Base-by-base conservation (phyloP, 108 stramenopile genomes). In the Skeletonema potamos region DNA sequence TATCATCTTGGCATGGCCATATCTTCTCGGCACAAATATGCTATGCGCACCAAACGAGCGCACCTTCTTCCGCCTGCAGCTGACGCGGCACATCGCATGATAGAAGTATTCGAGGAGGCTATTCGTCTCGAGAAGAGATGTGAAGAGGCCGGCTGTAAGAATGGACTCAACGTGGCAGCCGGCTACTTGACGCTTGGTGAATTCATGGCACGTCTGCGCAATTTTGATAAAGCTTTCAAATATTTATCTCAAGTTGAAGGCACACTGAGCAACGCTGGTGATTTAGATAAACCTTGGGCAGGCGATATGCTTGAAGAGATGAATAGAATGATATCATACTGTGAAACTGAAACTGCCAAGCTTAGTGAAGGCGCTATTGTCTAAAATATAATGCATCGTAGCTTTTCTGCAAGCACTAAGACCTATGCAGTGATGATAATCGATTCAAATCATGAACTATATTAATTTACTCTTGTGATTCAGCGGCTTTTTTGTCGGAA, bases 401-500 rank as follows among this genome's bases (percentile, higher is more conserved):
- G 34, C 0, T 9, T 36, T 7, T 0, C 10, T 7, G 4, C 34
- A 9, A 36, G 10, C 10, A 36, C 6, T 36, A 7, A 6, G 8
- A 41, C 39, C 10, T 2, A 3, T 4, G 36, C n/a, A 41, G 15
- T 41, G 39, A n/a, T 41, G n/a, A 41, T 41, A 2, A 41, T 51
- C 48, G 48, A 51, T 51, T 51, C 48, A 51, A 51, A 20, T 51
- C 18, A 51, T 51, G 48, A 51, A 51, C 48, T 51, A 51, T 51
- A 51, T 51, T 51, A 48, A 58, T 46, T 78, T 78, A 78, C 70
- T 78, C 70, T 67, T 62, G 66, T 60, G 76, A 65, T 66, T 51
- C 77, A 27, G 64, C 58, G 13, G 51, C 58, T 62, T 78, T 78
- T 62, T 63, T 79, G 83, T 95, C 93, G 66, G 88, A 85, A 66